Conservation (phyloP, 352 stramenopile genomes). For the Globisporangium spinosum region DNA sequence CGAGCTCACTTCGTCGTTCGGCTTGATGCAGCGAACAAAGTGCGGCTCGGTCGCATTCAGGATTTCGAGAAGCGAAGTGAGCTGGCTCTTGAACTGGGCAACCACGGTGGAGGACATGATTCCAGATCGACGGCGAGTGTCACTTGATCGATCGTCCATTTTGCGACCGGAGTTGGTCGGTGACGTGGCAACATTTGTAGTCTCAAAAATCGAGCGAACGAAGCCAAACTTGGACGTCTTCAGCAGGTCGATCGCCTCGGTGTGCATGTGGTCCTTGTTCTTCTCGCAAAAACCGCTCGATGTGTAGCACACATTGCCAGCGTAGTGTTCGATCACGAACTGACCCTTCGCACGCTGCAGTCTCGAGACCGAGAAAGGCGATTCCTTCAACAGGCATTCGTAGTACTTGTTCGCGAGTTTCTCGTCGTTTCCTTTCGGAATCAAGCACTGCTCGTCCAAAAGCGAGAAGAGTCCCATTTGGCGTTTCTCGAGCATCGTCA, state of each 20-base stretch:
- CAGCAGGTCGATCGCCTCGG: slow-evolving; percentile 69
- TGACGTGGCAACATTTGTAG: slow-evolving; percentile 23
- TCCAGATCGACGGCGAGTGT: slow-evolving; percentile 54
- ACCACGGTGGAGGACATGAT: slow-evolving; percentile 85
- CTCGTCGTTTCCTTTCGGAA: slow-evolving; percentile 77
- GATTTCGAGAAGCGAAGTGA: slow-evolving; percentile 90
- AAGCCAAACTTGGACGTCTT: slow-evolving; percentile 62
- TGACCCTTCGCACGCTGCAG: slow-evolving; percentile 75
- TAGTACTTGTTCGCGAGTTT: slow-evolving; percentile 86
- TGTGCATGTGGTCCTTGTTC: slow-evolving; percentile 89
- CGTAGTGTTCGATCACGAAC: slow-evolving; percentile 88
- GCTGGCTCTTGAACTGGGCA: slow-evolving; percentile 93
- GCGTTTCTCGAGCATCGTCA: slow-evolving; percentile 67
- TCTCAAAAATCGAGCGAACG: slow-evolving; percentile 68
- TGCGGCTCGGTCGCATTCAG: slow-evolving; percentile 93
- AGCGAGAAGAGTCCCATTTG: slow-evolving; percentile 81
- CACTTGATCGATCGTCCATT: slow-evolving; percentile 20
- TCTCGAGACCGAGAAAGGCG: slow-evolving; percentile 66
- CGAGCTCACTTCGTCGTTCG: slow-evolving; percentile 68
- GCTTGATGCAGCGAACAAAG: slow-evolving; percentile 90
- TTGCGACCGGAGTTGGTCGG: slow-evolving; percentile 16
- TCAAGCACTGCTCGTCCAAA: slow-evolving; percentile 84
- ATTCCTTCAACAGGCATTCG: slow-evolving; percentile 53
- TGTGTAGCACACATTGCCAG: slow-evolving; percentile 79
- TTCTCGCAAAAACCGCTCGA: slow-evolving; percentile 84